A percentile compares a stretch with the other conserved stretches of the same genome.
phyloP scores from a whole-genome alignment of 352 stramenopile genomes.

The Hyaloperonospora brassicae region DNA sequence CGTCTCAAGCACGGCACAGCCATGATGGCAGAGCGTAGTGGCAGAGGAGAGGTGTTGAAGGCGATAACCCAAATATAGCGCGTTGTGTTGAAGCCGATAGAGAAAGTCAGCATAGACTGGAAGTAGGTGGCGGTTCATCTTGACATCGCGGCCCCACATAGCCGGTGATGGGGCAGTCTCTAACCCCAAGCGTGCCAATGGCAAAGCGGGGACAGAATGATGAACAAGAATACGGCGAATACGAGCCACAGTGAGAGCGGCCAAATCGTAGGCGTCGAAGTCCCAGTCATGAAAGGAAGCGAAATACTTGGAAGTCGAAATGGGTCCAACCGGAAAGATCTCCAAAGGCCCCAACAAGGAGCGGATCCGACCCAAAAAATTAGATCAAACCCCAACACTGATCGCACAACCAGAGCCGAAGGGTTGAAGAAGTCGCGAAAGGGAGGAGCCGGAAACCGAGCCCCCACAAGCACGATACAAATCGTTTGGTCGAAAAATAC shows the following conservation, averaged over 20 bases:
- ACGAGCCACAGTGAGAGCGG: neutral
- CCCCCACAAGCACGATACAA: neutral
- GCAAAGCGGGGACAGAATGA: neutral
- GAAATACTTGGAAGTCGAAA: neutral
- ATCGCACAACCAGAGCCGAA: neutral
- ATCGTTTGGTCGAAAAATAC: neutral
- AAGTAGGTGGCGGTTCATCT: neutral
- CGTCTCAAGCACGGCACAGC: neutral
- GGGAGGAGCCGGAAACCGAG: neutral
- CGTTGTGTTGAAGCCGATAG: neutral
- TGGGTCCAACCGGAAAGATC: neutral
- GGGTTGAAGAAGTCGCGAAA: neutral
- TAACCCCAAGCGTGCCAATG: neutral
- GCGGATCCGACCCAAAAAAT: neutral
- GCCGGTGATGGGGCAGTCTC: neutral
- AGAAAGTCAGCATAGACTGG: neutral
- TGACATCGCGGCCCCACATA: neutral
- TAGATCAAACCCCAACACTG: neutral
- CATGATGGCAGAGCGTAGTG: neutral
- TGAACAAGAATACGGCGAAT: neutral
- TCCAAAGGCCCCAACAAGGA: neutral
- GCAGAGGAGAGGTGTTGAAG: neutral
- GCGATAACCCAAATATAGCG: neutral
- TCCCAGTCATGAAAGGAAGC: neutral
- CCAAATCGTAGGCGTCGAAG: neutral